Evolutionary conservation across 805 yeast genomes (phyloP).

Genomic region (Schizosaccharomyces japonicus): DNA sequence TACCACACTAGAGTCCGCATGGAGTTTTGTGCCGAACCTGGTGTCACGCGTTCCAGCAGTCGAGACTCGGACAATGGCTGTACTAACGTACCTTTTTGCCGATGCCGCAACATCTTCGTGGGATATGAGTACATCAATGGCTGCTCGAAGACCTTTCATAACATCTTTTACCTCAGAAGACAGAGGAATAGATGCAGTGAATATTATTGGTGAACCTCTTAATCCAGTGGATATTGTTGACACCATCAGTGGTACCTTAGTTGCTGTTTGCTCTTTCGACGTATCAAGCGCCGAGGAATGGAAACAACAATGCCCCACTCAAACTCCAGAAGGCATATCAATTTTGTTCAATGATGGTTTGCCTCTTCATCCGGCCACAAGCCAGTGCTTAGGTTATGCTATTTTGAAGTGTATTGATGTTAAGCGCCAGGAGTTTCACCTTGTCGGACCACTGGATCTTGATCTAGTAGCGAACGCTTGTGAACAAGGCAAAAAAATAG

Average conservation of each 20-base stretch:
- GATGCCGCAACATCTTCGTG: slow-evolving; percentile 5
- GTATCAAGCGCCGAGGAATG: neutral
- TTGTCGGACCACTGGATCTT: slow-evolving; percentile 5
- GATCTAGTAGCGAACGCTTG: neutral
- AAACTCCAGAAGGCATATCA: neutral
- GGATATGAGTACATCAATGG: slow-evolving; percentile 15
- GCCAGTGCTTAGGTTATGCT: slow-evolving; percentile 8
- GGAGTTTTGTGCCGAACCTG: neutral
- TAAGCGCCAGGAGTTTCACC: slow-evolving; percentile 1
- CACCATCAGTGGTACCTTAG: slow-evolving; percentile 17
- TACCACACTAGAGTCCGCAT: neutral
- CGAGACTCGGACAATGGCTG: neutral
- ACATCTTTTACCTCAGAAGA: slow-evolving; percentile 9
- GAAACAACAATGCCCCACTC: neutral
- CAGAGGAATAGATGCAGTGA: slow-evolving; percentile 14
- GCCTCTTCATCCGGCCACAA: neutral
- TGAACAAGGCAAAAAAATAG: neutral
- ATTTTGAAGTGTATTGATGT: slow-evolving; percentile 8
- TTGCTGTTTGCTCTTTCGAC: slow-evolving; percentile 12
- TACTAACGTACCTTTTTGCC: slow-evolving; percentile 14
- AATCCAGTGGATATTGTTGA: slow-evolving; percentile 12
- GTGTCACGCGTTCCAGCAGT: neutral
- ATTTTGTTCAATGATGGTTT: slow-evolving; percentile 3
- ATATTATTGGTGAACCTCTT: slow-evolving; percentile 10
- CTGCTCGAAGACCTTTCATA: slow-evolving; percentile 15